Evolutionary conservation across 306 rosid species (phyloP), one percentile per base, ranked within the genome.

Genomic region (Styphnolobium japonicum): DNA sequence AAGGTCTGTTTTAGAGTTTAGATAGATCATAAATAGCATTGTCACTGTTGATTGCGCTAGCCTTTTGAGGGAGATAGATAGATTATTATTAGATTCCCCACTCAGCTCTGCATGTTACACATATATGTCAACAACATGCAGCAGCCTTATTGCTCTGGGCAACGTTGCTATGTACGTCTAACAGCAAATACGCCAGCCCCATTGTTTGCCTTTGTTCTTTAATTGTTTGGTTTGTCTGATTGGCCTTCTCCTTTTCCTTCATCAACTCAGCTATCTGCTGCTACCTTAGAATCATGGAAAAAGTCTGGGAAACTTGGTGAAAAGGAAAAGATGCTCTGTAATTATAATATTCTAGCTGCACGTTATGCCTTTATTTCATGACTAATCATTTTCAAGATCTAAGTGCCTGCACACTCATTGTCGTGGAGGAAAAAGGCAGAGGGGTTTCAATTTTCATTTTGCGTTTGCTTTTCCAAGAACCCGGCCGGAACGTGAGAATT

Each of bases 301-400:
- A 46, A 53, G 68, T 31, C 6, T 77, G 67, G 22, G 67, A 40
- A 76, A 76, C 14, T 57, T 45, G 76, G 27, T 67, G 58, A 33
- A 71, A 83, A 83, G 72, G 7, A 37, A 61, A 83, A 73, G 84
- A 84, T 84, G 75, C 87, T 53, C 33, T 73, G 81, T 7, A 67
- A 67, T 64, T 60, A 60, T 34, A 36, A 42, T 49, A 67, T 39
- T 42, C 5, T 58, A 39, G 27, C 73, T 79, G 49, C 53, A 67
- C 25, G 3, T 16, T 66, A 31, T 10, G 31, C 71, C 81, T 84
- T 80, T 80, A 8, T 55, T 84, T 75, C 82, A 60, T 84, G 82
- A 76, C 76, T 80, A 76, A 84, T 84, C 87, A 80, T 84, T 84
- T 84, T 84, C 87, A 76, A 69, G 53, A n/a, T n/a, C n/a, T n/a